Base-by-base conservation (phyloP, 2,329 filamentous ascomycete species). In the Ceratocystis huliohia region DNA sequence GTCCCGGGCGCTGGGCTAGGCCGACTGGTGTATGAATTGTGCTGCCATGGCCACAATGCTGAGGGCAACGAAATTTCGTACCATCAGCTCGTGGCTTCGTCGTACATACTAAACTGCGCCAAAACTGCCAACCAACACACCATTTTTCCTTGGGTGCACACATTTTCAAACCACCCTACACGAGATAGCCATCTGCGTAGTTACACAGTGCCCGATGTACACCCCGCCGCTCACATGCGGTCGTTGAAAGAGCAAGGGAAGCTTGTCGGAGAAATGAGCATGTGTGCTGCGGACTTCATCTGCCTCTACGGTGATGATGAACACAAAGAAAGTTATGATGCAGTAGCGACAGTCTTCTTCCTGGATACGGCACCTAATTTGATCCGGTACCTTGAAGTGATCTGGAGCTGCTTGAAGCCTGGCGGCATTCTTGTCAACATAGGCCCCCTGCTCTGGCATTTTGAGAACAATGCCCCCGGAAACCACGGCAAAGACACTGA, bases 31-130 rank as follows among this genome's bases (percentile, higher is more conserved):
- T 96, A 95, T 72, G 94, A 99, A 57, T 79, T 97, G 15, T 91
- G 87, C 73, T 78, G 78, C 33, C 79, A 78, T 0, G 92, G 94
- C 10, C 95, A 86, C 74, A 78, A 82, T 10, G 83, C 85, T 0
- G 91, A 96, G 74, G 93, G 93, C 33, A 97, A 96, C 73, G 89
- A 99, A 76, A 96, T 97, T 69, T 96, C 92, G 2, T 97, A 96
- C 73, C 94, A 99, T 74, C 91, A 96, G 74, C 83, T 99, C n/a
- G 80, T 97, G 67, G 91, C 91, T 1, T 95, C 89, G 5, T 84
- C 83, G 0, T 87, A 89, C 73, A 82, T 92, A 17, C 82, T 92
- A 61, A 92, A 93, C 74, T 81, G 80, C 71, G 89, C 86, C 3
- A 71, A 78, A 0, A 73, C 74, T 1, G 82, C 82, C 0, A 80